Base-by-base conservation (phyloP, 2,329 filamentous ascomycete species). In the Daldinia sp. region DNA sequence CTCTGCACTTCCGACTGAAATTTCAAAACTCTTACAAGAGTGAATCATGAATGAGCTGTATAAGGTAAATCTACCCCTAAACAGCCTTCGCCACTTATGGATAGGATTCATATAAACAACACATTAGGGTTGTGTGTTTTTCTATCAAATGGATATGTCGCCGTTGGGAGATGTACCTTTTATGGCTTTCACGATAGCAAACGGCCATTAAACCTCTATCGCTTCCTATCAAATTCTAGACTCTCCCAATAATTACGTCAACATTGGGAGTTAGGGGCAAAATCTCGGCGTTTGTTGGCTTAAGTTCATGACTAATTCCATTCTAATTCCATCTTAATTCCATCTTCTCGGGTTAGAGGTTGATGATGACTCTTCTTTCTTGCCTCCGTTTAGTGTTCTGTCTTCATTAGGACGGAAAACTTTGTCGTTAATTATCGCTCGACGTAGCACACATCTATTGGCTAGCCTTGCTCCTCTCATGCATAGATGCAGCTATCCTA, bases 401-500 rank as follows among this genome's bases (percentile, higher is more conserved):
- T 10, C 26, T 51, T n/a, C 28, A 50, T n/a, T 13, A 28, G 15
- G 2, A 26, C 28, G 46, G 2, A 51, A 33, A 15, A 51, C 26
- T 51, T 51, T 15, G 46, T 51, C 15, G 46, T 51, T 33, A 12
- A 15, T 18, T 33, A 51, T n/a, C 28, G 46, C 46, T n/a, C 28
- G 4, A 15, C 26, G 46, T 51, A 18, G 28, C 9, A 51, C 46
- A 51, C 26, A 7, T 33, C 46, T 30, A 51, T 1, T 33, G 33
- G 46, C 15, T 28, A 48, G 46, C 46, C 15, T 51, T 33, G 46
- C 28, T 23, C 28, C 46, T 33, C 26, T 30, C 20, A 23, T 33
- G 15, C 46, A 51, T 51, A 18, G 28, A 51, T 51, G 46, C 46
- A 51, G 46, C 46, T 51, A 51, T 51, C 46, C 46, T 51, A 30